Evolutionary conservation across 208 protist species (phyloP), one percentile per base, ranked within the genome.

Genomic region (Phytomonas serpens): DNA sequence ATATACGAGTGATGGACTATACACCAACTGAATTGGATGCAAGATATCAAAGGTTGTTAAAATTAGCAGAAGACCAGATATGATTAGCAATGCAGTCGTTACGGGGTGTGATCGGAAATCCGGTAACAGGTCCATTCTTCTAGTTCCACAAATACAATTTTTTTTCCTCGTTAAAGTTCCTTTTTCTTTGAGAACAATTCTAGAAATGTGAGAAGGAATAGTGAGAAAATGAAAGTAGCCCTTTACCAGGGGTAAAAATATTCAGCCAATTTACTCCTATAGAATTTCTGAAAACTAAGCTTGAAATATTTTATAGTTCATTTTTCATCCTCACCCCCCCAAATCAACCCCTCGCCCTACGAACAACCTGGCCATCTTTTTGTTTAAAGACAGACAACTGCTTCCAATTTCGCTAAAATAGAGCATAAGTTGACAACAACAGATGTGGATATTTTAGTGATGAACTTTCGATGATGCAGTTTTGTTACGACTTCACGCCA

Each of bases 1-100:
- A 57, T 89, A 79, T 9, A 90, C 81, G 7, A 96, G 77, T 0
- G 86, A 82, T 11, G 83, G 81, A 52, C 83, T 93, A 67, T 87
- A 88, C 30, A 93, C 33, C 62, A 96, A 63, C 38, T 94, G 79
- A 63, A 93, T 61, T 3, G 91, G 87, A 68, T 86, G 77, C 29
- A 96, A 71, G 13, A 93, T 71, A 27, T 84, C 81, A 47, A 90
- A 77, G 0, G 81, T 75, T 0, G 82, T 74, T n/a, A 92, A 68
- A 38, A 90, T 71, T 47, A 79, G 71, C 33, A 84, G 85, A 16
- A 77, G 3, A 19, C 73, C 78, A 37, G 69, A 77, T 6, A 73
- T 38, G 29, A 68, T 14, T n/a, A 89, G 52, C 19, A 89, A 37
- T 5, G 52, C 34, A n/a, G 68, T 72, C 5, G 80, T 89, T 34